These are phyloP conservation scores for Coemansia sp. DNA, from an alignment of 192 early-diverging fungal species.

Conservation along the genomic window DNA sequence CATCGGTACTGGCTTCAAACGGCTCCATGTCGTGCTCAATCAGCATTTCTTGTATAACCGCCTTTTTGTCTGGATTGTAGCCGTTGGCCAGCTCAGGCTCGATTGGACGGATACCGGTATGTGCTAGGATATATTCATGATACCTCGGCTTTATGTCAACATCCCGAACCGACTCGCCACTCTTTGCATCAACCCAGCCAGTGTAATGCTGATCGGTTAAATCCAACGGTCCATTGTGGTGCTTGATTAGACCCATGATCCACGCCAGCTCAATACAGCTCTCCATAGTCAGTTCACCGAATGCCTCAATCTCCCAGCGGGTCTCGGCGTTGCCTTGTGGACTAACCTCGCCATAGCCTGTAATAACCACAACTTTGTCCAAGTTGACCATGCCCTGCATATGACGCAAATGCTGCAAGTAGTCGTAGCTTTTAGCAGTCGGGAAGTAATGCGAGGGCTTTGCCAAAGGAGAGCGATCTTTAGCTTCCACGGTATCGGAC, in stretches of 20 bases:
- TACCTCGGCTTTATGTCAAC: constrained; percentile 85
- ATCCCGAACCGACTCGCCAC: constrained; percentile 81
- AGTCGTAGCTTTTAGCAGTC: constrained; percentile 63
- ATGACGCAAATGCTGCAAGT: constrained; percentile 64
- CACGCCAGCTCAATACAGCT: constrained; percentile 94
- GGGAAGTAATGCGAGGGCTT: constrained; percentile 91
- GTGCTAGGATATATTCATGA: constrained; percentile 82
- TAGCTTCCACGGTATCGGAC: constrained; percentile 23
- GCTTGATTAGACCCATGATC: constrained; percentile 94
- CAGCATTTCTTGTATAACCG: constrained; percentile 81
- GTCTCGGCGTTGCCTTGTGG: constrained; percentile 88
- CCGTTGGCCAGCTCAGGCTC: constrained; percentile 82
- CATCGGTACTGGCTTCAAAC: constrained; percentile 84
- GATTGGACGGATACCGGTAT: constrained; percentile 59
- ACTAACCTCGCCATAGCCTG: constrained; percentile 89
- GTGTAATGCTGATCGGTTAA: constrained; percentile 14
- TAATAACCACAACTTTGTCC: constrained; percentile 86
- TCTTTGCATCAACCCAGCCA: constrained; percentile 88
- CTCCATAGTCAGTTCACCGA: constrained; percentile 55
- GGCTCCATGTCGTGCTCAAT: constrained; percentile 83
- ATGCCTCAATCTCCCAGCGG: constrained; percentile 94
- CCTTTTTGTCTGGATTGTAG: constrained; percentile 84
- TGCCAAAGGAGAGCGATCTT: constrained; percentile 65
- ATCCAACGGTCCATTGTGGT: constrained; percentile 59
- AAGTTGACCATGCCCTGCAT: constrained; percentile 74